Base-by-base conservation (phyloP, 352 stramenopile species). In the Phytophthora multivora region DNA sequence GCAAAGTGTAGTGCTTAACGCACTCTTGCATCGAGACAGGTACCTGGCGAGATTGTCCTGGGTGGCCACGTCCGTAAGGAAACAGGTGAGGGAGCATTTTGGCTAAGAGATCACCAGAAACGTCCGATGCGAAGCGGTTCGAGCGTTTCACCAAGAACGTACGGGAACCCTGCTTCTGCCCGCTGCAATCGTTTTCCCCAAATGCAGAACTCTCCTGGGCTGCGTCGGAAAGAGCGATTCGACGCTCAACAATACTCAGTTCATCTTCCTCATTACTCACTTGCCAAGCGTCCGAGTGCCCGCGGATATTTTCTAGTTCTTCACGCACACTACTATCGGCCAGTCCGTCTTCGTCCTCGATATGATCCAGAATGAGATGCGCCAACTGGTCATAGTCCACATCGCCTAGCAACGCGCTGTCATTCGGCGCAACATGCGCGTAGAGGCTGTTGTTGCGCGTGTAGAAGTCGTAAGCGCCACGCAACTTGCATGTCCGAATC, bases 41-140 rank as follows among this genome's bases (percentile, higher is more conserved):
- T 31, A 62, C 12, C 0, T 8, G 21, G 11, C 50, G 12, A 12
- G 11, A 0, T 10, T 67, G 51, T n/a, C 51, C 36, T 7, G 51
- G 59, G 13, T 67, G 45, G 0, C 51, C 59, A 39, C 51, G 16
- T 1, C 50, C 59, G 13, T 19, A 67, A 0, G 59, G 28, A 25
- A 59, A 59, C 1, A 51, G 5, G 13, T 59, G 51, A 2, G 51
- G 51, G 9, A 51, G 51, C 26, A 59, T 59, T 9, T 25, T 11
- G 13, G 39, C 51, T 10, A 51, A 13, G 0, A 51, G n/a, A 13
- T 46, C 25, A 23, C 50, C 50, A 5, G 50, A 26, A 15, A 40
- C 25, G 28, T 57, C 36, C 4, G 5, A n/a, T 28, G 36, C 23
- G 1, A 48, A 3, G 23, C 38, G 16, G 10, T 48, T 47, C 13